Evolutionary conservation across 331 rosid species (phyloP).

Genomic region (Dryas integrifolia): DNA sequence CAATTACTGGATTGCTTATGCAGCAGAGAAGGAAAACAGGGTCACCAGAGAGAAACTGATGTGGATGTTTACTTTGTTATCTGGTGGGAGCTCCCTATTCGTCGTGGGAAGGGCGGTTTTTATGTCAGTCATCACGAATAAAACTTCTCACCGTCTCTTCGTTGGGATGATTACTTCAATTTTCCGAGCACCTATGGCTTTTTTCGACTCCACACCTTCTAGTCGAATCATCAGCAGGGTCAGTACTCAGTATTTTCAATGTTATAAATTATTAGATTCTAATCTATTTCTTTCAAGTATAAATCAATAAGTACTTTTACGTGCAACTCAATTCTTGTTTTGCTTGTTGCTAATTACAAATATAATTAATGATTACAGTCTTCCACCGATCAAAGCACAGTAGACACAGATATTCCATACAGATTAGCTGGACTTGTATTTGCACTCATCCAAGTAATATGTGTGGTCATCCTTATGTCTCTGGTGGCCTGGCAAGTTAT

Average conservation of each 20-base stretch:
- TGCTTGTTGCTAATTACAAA: not conserved
- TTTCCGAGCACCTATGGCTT: slow-evolving; percentile 77
- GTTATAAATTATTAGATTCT: not conserved
- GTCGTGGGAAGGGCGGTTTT: slow-evolving; percentile 78
- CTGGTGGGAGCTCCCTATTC: slow-evolving; percentile 85
- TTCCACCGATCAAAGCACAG: slow-evolving; percentile 87
- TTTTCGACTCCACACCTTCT: slow-evolving; percentile 82
- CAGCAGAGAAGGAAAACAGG: slow-evolving; percentile 49
- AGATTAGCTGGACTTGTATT: slow-evolving; percentile 87
- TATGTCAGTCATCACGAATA: slow-evolving; percentile 63
- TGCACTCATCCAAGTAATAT: slow-evolving; percentile 78
- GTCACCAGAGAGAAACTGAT: slow-evolving; percentile 47
- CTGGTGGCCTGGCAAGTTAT: slow-evolving; percentile 90
- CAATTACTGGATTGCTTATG: slow-evolving; percentile 97
- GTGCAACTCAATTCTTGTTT: not conserved
- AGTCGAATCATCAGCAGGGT: slow-evolving; percentile 86
- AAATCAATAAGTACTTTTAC: not conserved
- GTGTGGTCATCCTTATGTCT: slow-evolving; percentile 78
- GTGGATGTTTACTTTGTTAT: slow-evolving; percentile 53
- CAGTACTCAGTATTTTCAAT: slow-evolving; percentile 20
- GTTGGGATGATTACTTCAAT: slow-evolving; percentile 69
- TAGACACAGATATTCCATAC: slow-evolving; percentile 85
- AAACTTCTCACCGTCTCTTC: slow-evolving; percentile 74
- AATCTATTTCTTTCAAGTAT: not conserved
- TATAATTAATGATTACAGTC: slow-evolving; percentile 44